Conservation (phyloP, 495 filamentous ascomycete species). For the Rusavskia elegans region DNA sequence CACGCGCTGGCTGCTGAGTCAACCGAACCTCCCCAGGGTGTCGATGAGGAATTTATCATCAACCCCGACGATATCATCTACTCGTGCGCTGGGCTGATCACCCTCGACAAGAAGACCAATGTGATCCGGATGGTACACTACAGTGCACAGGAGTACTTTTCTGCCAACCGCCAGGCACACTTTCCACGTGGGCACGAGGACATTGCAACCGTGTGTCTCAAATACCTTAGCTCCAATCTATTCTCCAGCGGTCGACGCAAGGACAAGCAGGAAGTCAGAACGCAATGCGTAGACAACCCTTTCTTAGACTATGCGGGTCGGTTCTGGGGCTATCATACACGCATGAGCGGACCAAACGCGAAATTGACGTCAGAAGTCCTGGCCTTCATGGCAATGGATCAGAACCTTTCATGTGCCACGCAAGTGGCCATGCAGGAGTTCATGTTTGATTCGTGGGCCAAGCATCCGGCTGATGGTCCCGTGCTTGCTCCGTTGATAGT, state of each 20-base stretch:
- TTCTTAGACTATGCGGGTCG: slow-evolving; percentile 10
- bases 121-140: slow-evolving; percentile 38
- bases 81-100: slow-evolving; percentile 34
- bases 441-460: not conserved
- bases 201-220: slow-evolving; percentile 7
- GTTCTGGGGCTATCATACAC: slow-evolving; percentile 12
- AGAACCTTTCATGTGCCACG: not conserved
- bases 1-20: slow-evolving; percentile 4
- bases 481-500: not conserved
- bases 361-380: not conserved
- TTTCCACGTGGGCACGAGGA: slow-evolving; percentile 1
- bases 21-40: not conserved
- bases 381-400: not conserved
- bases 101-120: slow-evolving; percentile 25
- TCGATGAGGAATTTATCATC: slow-evolving; percentile 24
- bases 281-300: not conserved
- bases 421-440: not conserved
- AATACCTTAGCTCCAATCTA: slow-evolving; percentile 7
- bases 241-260: not conserved
- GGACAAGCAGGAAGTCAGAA: not conserved
- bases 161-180: slow-evolving; percentile 12
- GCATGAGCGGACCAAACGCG: not conserved
- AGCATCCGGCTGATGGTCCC: not conserved
- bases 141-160: slow-evolving; percentile 37
- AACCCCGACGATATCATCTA: slow-evolving; percentile 23